phyloP scores from a whole-genome alignment of 345 rosid genomes.

The Salix viminalis region DNA sequence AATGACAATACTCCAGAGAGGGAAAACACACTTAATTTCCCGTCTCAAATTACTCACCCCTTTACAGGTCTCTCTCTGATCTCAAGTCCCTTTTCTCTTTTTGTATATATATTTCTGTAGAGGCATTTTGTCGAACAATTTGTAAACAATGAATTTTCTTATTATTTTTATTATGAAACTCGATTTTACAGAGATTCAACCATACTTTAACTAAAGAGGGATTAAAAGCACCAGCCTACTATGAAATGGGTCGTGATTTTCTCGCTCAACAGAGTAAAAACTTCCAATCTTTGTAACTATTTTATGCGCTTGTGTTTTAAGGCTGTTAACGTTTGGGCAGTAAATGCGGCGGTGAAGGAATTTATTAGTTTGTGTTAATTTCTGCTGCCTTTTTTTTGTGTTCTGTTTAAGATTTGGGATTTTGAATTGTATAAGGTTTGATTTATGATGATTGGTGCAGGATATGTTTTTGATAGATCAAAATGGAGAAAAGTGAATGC shows the following conservation, averaged over 20 bases:
- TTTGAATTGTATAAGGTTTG: background rate
- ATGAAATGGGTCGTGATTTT: conserved; percentile 22
- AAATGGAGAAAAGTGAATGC: conserved; percentile 62
- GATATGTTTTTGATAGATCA: conserved; percentile 36
- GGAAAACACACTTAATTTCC: conserved; percentile 25
- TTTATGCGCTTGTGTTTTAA: background rate
- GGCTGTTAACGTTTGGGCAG: too few relatives aligned
- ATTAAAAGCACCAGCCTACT: background rate
- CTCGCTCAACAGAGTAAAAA: conserved; percentile 22
- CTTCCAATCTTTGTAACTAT: background rate
- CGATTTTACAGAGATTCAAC: conserved; percentile 33
- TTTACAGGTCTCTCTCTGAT: conserved; percentile 36
- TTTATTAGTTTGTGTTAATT: background rate
- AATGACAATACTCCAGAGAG: conserved; percentile 41
- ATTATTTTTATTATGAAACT: conserved; percentile 4
- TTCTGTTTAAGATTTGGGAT: background rate
- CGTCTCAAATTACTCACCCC: conserved; percentile 38
- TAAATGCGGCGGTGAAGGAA: background rate
- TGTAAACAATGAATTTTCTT: background rate
- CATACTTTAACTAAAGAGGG: conserved; percentile 32
- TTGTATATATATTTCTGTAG: background rate
- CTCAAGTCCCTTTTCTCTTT: background rate
- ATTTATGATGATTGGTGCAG: conserved; percentile 9
- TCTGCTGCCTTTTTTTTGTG: background rate
- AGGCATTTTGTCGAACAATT: conserved; percentile 44